Evolutionary conservation across 371 early-diverging fungal species (phyloP).

Genomic region (Mucor plumbeus): DNA sequence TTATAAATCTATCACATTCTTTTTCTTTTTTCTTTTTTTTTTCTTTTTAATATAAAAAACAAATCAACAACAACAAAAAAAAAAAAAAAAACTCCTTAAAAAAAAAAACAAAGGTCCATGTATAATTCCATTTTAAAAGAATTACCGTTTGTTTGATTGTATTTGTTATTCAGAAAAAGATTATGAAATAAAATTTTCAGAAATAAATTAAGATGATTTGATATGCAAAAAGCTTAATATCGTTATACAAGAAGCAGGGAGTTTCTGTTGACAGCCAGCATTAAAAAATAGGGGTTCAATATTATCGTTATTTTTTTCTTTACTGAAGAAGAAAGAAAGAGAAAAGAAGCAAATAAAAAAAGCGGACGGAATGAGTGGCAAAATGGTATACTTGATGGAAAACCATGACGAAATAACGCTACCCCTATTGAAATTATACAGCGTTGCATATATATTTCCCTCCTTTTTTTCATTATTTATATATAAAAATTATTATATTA

Average conservation of each 20-base stretch:
- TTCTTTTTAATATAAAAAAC: background rate
- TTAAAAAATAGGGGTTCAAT: background rate
- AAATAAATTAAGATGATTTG: slow-evolving; percentile 1
- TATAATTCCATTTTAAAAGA: slow-evolving; percentile 5
- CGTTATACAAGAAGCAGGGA: slow-evolving; percentile 16
- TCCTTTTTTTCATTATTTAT: background rate
- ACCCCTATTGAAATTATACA: background rate
- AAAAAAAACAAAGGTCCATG: background rate
- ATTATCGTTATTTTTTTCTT: background rate
- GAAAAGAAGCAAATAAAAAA: background rate
- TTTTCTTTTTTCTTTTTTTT: background rate
- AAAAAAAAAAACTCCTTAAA: background rate
- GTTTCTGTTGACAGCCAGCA: slow-evolving; percentile 18
- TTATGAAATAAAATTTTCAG: slow-evolving; percentile 2
- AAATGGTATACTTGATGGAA: background rate
- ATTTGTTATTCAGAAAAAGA: background rate
- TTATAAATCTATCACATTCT: background rate
- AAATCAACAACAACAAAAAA: too few species aligned
- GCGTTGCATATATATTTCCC: background rate
- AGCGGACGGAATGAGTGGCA: background rate
- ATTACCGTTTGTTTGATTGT: slow-evolving; percentile 10
- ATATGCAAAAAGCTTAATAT: slow-evolving; percentile 2
- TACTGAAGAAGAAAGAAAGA: background rate
- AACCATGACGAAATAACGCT: background rate
- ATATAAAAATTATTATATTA: background rate